Base-by-base conservation (phyloP, 345 rosid species). In the Syzygium aqueum region DNA sequence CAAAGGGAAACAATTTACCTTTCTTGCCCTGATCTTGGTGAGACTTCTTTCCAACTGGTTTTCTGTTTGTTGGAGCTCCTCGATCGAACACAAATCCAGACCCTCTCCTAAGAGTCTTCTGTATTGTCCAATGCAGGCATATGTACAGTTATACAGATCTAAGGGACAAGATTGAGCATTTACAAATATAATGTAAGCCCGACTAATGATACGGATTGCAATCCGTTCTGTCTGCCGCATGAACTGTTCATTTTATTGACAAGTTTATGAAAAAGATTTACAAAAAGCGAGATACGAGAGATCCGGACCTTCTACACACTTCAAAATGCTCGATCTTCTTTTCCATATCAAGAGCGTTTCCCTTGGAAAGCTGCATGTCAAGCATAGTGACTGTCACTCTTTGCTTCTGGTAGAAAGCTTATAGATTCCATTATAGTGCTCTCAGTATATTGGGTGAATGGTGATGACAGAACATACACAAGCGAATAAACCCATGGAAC, bases 41-140 rank as follows among this genome's bases (percentile, higher is more conserved):
- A 97, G 93, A 92, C 99, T 91, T 90, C 93, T 91, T 46, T 95
- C 98, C 90, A 96, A 22, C 88, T 97, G 98, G 87, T 88, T 95
- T 91, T 96, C 99, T 53, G 95, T 37, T 85, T 93, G 94, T 77
- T 91, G 91, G 53, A 97, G 92, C 87, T 97, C 99, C 54, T 94
- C 95, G 28, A 89, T n/a, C 30, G 96, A 90, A 89, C 97, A 96
- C 46, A 89, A 82, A 21, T 92, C 97, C 87, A 97, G 89, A 53
- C 94, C 97, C 85, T 92, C 93, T 91, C 99, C 99, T 27, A 95
- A 3, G 27, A 97, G 85, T 86, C 95, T 96, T 84, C 99, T 96
- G 91, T 91, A 59, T 22, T 43, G 82, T 73, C 82, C 82, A 73
- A 73, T 37, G 49, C 27, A 73, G 82, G 49, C 82, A 73, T 1